Evolutionary conservation across 1,139 yeast genomes (phyloP).

Genomic region (Kurtzmaniella quercitrusa): DNA sequence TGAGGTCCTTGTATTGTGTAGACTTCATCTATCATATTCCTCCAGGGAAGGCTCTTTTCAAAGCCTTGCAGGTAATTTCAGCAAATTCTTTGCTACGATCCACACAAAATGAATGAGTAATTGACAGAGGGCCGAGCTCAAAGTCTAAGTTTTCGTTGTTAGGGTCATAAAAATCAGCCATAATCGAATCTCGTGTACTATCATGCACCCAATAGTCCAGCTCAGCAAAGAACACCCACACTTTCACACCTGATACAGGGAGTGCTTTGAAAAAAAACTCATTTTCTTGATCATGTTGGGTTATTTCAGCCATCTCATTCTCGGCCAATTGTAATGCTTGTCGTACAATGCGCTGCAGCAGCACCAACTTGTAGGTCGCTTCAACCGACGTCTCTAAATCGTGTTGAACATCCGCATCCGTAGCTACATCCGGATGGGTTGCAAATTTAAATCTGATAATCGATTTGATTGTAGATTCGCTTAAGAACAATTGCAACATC

Average conservation of each 20-base stretch:
- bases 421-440: not conserved
- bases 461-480: conserved; percentile 16
- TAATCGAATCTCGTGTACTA: conserved; percentile 39
- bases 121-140: conserved; percentile 29
- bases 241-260: conserved; percentile 16
- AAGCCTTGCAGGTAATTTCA: conserved; percentile 29
- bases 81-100: conserved; percentile 52
- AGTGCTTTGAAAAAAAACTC: conserved; percentile 44
- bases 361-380: conserved; percentile 41
- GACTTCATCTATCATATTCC: not conserved
- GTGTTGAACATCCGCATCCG: conserved; percentile 3
- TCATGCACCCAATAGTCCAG: conserved; percentile 62
- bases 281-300: conserved; percentile 37
- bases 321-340: conserved; percentile 55
- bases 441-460: conserved; percentile 14
- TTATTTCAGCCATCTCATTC: conserved; percentile 53
- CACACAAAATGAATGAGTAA: conserved; percentile 57
- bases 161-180: conserved; percentile 30
- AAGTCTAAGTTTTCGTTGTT: conserved; percentile 26
- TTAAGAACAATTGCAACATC: conserved; percentile 19
- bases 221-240: conserved; percentile 57
- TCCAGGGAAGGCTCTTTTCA: conserved; percentile 6
- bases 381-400: conserved; percentile 35
- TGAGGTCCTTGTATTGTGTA: no score
- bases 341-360: conserved; percentile 36